Evolutionary conservation across 1,284 basidiomycete genomes (phyloP).

Genomic region (Porogramme epimiltina): DNA sequence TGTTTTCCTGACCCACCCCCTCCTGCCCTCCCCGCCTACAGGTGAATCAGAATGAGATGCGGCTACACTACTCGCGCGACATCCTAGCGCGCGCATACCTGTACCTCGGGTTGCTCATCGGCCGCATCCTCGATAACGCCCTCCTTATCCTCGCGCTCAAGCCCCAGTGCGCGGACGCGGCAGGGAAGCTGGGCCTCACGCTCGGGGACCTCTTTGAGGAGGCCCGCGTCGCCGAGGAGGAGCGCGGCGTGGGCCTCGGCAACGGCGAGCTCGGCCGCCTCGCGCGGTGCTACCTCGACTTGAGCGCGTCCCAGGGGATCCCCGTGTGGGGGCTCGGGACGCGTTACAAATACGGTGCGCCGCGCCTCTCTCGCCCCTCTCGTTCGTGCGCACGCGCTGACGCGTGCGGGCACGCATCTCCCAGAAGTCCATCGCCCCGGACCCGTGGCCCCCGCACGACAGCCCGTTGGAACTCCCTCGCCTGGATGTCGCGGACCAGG

Average conservation of each 20-base stretch:
- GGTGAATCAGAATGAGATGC: slow-evolving; percentile 83
- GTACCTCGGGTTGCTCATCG: slow-evolving; percentile 89
- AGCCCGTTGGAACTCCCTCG: slow-evolving; percentile 91
- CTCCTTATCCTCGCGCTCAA: slow-evolving; percentile 88
- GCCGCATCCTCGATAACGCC: slow-evolving; percentile 76
- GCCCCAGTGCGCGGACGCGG: slow-evolving; percentile 67
- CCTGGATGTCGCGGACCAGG: slow-evolving; percentile 77
- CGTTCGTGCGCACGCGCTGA: not conserved
- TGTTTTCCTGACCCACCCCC: not conserved
- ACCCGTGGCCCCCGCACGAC: slow-evolving; percentile 88
- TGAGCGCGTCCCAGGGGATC: slow-evolving; percentile 78
- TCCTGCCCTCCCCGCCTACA: slow-evolving; percentile 25
- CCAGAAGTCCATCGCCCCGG: slow-evolving; percentile 86
- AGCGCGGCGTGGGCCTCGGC: slow-evolving; percentile 87
- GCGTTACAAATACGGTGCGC: slow-evolving; percentile 80
- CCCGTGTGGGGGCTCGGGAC: slow-evolving; percentile 91
- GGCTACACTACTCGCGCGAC: slow-evolving; percentile 68
- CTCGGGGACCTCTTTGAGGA: slow-evolving; percentile 85
- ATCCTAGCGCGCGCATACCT: slow-evolving; percentile 82
- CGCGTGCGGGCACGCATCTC: slow-evolving; percentile 56
- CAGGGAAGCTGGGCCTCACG: slow-evolving; percentile 80
- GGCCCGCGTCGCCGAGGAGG: too few species aligned
- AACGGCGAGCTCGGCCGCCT: slow-evolving; percentile 90
- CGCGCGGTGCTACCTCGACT: slow-evolving; percentile 92
- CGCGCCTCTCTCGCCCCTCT: not conserved